Evolutionary conservation across 2,329 filamentous ascomycete genomes (phyloP).

Genomic region (Fusarium falciforme): DNA sequence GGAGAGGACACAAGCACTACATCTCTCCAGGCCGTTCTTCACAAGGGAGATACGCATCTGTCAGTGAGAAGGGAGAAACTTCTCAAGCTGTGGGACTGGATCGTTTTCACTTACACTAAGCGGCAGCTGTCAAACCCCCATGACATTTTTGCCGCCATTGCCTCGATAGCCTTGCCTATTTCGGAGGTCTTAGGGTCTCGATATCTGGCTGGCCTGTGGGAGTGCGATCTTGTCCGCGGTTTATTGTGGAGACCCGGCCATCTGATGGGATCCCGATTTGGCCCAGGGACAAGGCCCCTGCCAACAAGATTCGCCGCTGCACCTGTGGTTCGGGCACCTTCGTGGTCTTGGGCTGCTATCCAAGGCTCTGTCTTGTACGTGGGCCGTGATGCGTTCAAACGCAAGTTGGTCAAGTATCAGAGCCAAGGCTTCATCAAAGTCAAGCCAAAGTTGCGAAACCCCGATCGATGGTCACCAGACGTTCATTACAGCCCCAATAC

Average conservation of each 20-base stretch:
- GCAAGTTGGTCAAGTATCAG: background rate
- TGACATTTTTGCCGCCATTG: slow-evolving; percentile 20
- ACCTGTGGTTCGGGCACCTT: slow-evolving; percentile 11
- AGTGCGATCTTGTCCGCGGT: background rate
- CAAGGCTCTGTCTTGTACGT: slow-evolving; percentile 1
- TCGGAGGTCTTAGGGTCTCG: background rate
- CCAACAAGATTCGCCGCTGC: background rate
- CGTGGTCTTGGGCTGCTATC: slow-evolving; percentile 25
- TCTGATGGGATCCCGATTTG: background rate
- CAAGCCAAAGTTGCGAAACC: background rate
- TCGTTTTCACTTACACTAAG: slow-evolving; percentile 1
- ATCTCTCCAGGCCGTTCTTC: background rate
- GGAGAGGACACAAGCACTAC: background rate
- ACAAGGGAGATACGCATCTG: background rate
- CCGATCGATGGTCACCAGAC: slow-evolving; percentile 1
- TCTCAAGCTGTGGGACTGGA: slow-evolving; percentile 3
- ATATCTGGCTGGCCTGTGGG: slow-evolving; percentile 25
- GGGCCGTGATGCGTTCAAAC: background rate
- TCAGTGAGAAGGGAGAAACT: background rate
- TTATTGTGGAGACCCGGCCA: slow-evolving; percentile 15
- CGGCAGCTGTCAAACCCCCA: slow-evolving; percentile 19
- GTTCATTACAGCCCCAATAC: background rate
- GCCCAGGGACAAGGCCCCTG: slow-evolving; percentile 5
- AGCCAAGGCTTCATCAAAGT: background rate
- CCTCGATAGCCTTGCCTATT: slow-evolving; percentile 2